These are phyloP conservation scores for Olyra latifolia DNA, from an alignment of 176 grass and related monocot species.

Conservation along the genomic window DNA sequence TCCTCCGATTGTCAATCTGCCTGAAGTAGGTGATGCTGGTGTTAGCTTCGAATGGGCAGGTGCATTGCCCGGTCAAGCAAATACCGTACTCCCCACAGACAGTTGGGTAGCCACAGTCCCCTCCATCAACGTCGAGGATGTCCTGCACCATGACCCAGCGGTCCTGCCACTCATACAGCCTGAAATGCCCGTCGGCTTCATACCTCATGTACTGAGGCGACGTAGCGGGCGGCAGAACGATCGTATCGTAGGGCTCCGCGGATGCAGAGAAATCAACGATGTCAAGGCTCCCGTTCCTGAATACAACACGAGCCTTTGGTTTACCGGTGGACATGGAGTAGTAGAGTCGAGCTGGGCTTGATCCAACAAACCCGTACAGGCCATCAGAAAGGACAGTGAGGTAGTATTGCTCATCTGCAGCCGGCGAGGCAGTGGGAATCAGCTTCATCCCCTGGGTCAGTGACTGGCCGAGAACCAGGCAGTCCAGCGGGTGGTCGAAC, in stretches of 20 bases:
- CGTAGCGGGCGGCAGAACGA: background rate
- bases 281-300: background rate
- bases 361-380: conserved; percentile 23
- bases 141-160: too few relatives aligned
- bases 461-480: conserved; percentile 29
- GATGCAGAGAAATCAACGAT: background rate
- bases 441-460: conserved; percentile 22
- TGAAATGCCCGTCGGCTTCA: too few relatives aligned
- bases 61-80: too few relatives aligned
- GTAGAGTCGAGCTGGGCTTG: conserved; percentile 28
- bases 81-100: too few relatives aligned
- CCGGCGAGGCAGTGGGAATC: background rate
- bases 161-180: too few relatives aligned
- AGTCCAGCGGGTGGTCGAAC: conserved; percentile 41
- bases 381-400: conserved; percentile 32
- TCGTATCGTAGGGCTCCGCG: too few relatives aligned
- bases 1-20: too few relatives aligned
- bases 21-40: too few relatives aligned
- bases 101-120: too few relatives aligned
- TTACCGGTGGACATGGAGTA: background rate
- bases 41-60: too few relatives aligned
- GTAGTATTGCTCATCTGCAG: background rate
- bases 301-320: too few relatives aligned
- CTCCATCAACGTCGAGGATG: too few relatives aligned
- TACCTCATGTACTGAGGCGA: conserved; percentile 25